phyloP scores from a whole-genome alignment of 1,139 yeast genomes.

The Geotrichum fermentans region DNA sequence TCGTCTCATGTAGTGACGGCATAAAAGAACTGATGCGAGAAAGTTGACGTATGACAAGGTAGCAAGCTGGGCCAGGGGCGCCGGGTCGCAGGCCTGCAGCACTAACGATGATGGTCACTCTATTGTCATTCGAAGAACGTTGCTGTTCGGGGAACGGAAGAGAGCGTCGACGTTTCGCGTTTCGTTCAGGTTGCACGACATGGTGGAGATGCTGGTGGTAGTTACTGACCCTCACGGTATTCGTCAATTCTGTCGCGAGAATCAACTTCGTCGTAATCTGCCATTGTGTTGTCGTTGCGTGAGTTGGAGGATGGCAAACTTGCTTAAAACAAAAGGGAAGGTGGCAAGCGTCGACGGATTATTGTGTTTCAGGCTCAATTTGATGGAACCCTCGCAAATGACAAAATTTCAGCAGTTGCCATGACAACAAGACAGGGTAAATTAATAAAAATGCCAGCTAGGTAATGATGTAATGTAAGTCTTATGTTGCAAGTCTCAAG shows the following conservation, averaged over 20 bases:
- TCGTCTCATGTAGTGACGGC: background rate
- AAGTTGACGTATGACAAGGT: background rate
- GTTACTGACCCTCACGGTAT: constrained; percentile 22
- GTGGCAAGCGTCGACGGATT: background rate
- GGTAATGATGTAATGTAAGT: too few species aligned
- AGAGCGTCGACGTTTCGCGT: background rate
- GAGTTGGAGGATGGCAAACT: too few species aligned
- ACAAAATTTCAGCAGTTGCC: too few species aligned
- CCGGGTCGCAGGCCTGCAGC: background rate
- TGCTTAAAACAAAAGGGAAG: background rate
- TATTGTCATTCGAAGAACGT: background rate
- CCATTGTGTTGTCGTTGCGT: constrained; percentile 10
- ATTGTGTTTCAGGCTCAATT: too few species aligned
- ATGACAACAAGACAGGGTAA: too few species aligned
- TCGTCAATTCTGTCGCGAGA: constrained; percentile 20
- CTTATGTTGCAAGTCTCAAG: too few species aligned
- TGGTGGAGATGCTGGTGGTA: background rate
- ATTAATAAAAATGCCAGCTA: too few species aligned
- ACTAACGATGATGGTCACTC: background rate
- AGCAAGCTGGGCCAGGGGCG: background rate
- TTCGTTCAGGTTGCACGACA: background rate
- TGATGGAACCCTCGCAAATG: too few species aligned
- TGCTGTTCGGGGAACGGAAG: background rate
- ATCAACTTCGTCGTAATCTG: constrained; percentile 21
- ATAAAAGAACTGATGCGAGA: background rate